Percentiles rank a stretch among this genome's conserved stretches.
Conservation (phyloP, 2,329 filamentous ascomycete species). For the Trichoderma oligosporum region DNA sequence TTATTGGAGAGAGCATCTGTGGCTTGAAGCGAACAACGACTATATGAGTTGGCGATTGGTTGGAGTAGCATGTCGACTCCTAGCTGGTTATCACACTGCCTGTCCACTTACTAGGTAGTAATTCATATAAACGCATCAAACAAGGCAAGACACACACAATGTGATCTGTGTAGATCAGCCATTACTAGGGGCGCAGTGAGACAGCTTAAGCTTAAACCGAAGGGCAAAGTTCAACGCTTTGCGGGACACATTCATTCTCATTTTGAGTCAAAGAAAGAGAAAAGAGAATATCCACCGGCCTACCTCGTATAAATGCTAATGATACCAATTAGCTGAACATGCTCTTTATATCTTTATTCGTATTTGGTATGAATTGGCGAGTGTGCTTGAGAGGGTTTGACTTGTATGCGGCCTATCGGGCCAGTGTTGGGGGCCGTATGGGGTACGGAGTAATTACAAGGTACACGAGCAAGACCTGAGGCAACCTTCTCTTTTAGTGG, state of each 20-base stretch:
- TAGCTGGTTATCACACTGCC: constrained; percentile 1
- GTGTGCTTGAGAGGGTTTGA: no score
- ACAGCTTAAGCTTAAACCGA: constrained; percentile 21
- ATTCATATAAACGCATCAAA: constrained; percentile 1
- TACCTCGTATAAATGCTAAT: neutral
- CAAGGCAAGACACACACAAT: constrained; percentile 15
- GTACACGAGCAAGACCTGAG: no score
- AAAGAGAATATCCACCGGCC: no score
- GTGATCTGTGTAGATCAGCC: neutral
- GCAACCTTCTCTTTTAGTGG: neutral
- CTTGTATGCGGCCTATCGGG: no score
- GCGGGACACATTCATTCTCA: neutral
- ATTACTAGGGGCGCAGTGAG: constrained; percentile 13
- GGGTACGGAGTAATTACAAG: no score
- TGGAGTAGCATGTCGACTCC: neutral
- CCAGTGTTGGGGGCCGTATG: no score
- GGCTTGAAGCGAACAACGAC: neutral
- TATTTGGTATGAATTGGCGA: no score
- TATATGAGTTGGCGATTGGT: constrained; percentile 2
- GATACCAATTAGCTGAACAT: neutral
- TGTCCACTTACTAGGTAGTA: neutral
- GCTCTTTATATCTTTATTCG: no score
- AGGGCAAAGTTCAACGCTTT: neutral
- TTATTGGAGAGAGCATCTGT: neutral
- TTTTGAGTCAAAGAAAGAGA: neutral